phyloP scores from a whole-genome alignment of 768 basidiomycete genomes.

The Hypholoma sublateritium region DNA sequence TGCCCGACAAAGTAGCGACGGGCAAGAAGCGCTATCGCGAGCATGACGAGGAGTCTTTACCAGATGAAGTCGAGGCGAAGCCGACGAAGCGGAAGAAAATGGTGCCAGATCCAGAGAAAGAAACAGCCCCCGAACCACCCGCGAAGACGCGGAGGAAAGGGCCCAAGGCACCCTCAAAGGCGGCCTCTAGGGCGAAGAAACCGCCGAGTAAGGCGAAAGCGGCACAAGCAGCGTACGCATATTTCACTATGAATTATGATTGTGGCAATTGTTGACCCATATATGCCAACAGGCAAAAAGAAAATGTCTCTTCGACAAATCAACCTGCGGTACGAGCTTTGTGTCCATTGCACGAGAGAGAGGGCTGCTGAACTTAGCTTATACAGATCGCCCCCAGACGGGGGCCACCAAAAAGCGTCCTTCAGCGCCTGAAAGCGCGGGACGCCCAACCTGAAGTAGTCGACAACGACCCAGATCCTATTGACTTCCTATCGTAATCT shows the following conservation, averaged over 20 bases:
- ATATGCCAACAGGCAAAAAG: background rate
- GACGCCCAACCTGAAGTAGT: constrained; percentile 26
- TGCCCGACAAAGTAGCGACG: background rate
- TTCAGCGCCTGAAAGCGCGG: constrained; percentile 31
- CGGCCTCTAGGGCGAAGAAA: constrained; percentile 1
- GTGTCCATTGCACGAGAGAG: background rate
- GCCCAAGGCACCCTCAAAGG: background rate
- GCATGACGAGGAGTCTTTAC: background rate
- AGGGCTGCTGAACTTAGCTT: background rate
- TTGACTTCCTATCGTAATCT: constrained; percentile 45
- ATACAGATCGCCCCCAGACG: constrained; percentile 11
- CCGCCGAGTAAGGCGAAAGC: constrained; percentile 1
- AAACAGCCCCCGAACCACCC: background rate
- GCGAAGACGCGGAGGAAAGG: background rate
- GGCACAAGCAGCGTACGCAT: background rate
- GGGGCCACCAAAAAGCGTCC: constrained; percentile 39
- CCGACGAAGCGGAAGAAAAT: constrained; percentile 11
- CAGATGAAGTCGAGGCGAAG: constrained; percentile 1
- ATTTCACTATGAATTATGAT: too few species aligned
- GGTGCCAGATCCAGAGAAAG: background rate
- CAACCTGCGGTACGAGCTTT: background rate
- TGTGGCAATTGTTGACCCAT: background rate
- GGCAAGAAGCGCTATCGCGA: constrained; percentile 12
- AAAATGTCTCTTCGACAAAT: background rate
- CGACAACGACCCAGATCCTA: constrained; percentile 43